Conservation (phyloP, 1,284 basidiomycete species). For the Trichosporon sp. region DNA sequence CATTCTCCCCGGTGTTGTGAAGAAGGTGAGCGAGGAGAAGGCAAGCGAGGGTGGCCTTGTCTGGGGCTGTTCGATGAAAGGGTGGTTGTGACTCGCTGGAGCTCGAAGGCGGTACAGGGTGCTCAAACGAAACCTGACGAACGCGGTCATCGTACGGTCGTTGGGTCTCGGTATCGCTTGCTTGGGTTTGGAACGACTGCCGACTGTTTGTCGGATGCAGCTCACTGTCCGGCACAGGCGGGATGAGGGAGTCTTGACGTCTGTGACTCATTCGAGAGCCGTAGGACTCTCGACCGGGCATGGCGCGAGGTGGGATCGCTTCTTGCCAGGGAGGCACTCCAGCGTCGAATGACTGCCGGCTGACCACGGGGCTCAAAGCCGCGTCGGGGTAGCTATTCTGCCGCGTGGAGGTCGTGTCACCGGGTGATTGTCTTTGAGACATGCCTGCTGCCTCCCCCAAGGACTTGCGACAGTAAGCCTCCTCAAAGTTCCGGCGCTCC, state of each 20-base stretch:
- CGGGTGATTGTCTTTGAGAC: background rate
- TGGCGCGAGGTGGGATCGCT: background rate
- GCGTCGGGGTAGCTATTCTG: background rate
- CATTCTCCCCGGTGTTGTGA: background rate
- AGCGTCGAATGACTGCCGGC: background rate
- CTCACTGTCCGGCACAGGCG: background rate
- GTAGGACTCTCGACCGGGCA: background rate
- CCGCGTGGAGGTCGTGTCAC: background rate
- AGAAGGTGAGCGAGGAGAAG: slow-evolving; percentile 1
- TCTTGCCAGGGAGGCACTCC: background rate
- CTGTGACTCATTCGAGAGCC: background rate
- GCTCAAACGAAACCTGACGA: background rate
- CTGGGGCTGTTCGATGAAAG: background rate
- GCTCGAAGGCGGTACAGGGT: background rate
- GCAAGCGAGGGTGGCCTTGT: slow-evolving; percentile 2
- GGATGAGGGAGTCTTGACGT: background rate
- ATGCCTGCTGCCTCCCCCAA: background rate
- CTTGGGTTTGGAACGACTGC: background rate
- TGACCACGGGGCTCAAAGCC: background rate
- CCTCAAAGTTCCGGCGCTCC: background rate
- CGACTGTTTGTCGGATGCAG: background rate
- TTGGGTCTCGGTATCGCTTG: background rate
- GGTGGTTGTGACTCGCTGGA: background rate
- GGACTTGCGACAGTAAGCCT: background rate
- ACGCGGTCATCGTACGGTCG: background rate